A percentile compares a stretch with the other conserved stretches of the same genome.
Evolutionary conservation across 176 grass and related monocot genomes (phyloP).

Genomic region (Eleusine indica): DNA sequence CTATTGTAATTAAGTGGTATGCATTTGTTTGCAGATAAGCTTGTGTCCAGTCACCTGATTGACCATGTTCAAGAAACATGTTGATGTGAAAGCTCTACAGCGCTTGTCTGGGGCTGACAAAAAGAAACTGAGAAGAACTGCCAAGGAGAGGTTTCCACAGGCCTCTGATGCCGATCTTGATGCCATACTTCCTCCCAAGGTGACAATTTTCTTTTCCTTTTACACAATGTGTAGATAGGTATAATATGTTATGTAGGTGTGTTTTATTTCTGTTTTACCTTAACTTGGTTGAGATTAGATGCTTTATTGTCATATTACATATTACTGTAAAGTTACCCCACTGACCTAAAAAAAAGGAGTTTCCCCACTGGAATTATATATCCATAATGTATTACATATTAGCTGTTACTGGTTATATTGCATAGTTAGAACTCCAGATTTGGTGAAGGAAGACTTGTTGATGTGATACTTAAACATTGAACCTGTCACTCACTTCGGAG

Average conservation of each 20-base stretch:
- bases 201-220: conserved; percentile 25
- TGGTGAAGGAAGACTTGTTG: too few species aligned
- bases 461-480: too few species aligned
- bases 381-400: too few species aligned
- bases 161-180: conserved; percentile 80
- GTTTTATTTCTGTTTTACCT: neutral
- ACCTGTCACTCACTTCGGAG: too few species aligned
- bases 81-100: conserved; percentile 76
- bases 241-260: conserved; percentile 12
- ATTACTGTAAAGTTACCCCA: neutral
- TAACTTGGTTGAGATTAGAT: neutral
- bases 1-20: conserved; percentile 3
- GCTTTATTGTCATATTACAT: neutral
- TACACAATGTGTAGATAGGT: neutral
- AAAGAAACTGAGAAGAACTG: conserved; percentile 87
- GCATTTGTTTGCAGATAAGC: conserved; percentile 10
- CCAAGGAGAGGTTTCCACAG: conserved; percentile 81
- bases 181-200: conserved; percentile 84
- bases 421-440: too few species aligned
- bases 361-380: too few species aligned
- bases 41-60: conserved; percentile 7
- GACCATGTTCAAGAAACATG: conserved; percentile 94
- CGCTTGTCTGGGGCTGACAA: conserved; percentile 92
- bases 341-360: too few species aligned
- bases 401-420: too few species aligned